These are phyloP conservation scores for Geranium incanum DNA, from an alignment of 441 rosid species.

Conservation along the genomic window DNA sequence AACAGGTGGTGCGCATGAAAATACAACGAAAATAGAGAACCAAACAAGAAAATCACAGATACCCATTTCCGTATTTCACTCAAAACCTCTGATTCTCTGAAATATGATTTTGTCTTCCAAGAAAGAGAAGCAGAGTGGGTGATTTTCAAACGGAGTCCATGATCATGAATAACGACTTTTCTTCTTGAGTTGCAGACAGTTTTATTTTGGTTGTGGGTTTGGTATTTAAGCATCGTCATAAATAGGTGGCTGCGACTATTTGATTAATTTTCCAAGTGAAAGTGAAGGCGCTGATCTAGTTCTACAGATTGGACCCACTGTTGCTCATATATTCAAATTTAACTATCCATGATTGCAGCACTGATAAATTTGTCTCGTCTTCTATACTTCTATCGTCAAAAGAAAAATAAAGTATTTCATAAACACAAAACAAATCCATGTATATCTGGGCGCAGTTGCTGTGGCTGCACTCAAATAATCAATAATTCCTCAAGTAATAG, in stretches of 20 bases:
- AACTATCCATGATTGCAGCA: neutral
- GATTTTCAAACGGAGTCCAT: neutral
- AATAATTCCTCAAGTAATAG: neutral
- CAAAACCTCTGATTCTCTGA: neutral
- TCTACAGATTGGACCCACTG: neutral
- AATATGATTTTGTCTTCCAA: neutral
- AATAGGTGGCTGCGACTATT: neutral
- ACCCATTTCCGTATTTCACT: neutral
- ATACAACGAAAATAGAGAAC: constrained; percentile 21
- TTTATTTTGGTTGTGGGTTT: neutral
- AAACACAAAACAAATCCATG: too few species aligned
- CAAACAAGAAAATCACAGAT: neutral
- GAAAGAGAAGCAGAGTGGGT: constrained; percentile 1
- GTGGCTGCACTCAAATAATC: neutral
- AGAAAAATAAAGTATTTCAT: too few species aligned
- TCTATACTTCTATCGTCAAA: too few species aligned
- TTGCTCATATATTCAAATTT: neutral
- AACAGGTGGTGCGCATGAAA: constrained; percentile 23
- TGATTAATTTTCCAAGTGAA: neutral
- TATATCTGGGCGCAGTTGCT: neutral
- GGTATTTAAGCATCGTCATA: neutral
- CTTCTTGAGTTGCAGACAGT: neutral
- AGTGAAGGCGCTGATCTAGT: neutral
- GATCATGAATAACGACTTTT: neutral
- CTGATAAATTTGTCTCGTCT: neutral